Conservation (phyloP, 1,139 yeast genomes). For the Hemisphaericaspora xylofermentans region DNA sequence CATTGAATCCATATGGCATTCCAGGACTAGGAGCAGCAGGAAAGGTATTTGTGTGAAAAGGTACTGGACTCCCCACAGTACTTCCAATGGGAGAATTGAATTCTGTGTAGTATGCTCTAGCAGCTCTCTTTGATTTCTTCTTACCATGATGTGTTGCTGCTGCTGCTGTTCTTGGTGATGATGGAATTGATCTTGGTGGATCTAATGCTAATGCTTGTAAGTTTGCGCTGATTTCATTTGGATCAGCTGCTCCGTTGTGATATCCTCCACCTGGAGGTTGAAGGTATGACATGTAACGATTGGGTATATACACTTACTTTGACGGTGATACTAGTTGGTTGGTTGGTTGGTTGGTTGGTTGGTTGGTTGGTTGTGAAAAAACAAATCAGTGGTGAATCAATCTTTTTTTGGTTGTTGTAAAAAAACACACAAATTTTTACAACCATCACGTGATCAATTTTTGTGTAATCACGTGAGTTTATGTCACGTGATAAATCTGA, state of each 20-base stretch:
- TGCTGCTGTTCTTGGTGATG: too few species aligned
- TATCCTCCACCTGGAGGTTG: conserved; percentile 4
- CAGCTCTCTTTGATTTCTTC: conserved; percentile 40
- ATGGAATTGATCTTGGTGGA: background rate
- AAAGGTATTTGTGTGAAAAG: background rate
- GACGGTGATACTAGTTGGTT: too few species aligned
- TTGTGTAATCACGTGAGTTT: too few species aligned
- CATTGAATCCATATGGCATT: conserved; percentile 1
- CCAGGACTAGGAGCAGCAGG: background rate
- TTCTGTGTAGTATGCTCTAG: conserved; percentile 45
- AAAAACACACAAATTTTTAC: too few species aligned
- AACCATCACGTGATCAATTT: too few species aligned
- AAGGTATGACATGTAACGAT: conserved; percentile 6
- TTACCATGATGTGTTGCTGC: too few species aligned
- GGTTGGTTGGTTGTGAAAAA: too few species aligned
- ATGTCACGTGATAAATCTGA: too few species aligned
- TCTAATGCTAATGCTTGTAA: conserved; percentile 12
- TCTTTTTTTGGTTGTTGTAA: too few species aligned
- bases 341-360: too few species aligned
- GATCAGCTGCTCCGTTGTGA: background rate
- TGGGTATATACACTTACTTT: too few species aligned
- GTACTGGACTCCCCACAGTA: background rate
- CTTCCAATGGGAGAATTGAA: conserved; percentile 16
- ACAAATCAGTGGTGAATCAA: too few species aligned
- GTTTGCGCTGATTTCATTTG: conserved; percentile 7